Base-by-base conservation (phyloP, 2,329 filamentous ascomycete genomes). In the Diaporthe nobilis region DNA sequence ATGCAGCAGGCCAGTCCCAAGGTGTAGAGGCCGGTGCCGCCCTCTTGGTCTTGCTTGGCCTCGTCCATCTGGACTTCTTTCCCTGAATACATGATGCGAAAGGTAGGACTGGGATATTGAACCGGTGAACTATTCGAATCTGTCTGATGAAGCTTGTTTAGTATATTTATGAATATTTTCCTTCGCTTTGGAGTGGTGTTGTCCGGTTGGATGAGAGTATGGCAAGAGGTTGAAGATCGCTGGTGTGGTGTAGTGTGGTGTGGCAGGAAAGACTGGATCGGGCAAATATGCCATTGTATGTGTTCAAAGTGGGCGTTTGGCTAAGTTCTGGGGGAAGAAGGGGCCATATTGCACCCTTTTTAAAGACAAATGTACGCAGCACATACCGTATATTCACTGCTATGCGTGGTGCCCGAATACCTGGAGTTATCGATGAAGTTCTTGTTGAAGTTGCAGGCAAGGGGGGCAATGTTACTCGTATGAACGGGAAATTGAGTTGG, bases 1-100 rank as follows among this genome's bases (percentile, higher is more conserved):
- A 63, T 63, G 15, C 37, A 63, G 58, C 58, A 63, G 58, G 58
- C 58, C 37, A 61, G 37, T 2, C 58, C 58, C 22, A 44, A n/a
- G 1, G 58, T 61, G 37, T 42, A 61, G 5, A 61, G 58, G 3
- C 37, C 58, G 0, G 22, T 0, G n/a, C 37, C 58, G n/a, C 15
- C 15, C 58, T 44, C 58, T 9, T 9, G 37, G 10, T 28, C 58
- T 28, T 63, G 58, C 10, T 20, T 28, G 37, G 58, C 58, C 15
- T 63, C 58, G 15, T 44, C 58, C 58, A 63, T 63, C 3, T 20
- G 3, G 37, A n/a, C 25, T 20, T 63, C 58, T 44, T 2, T 63
- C 3, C 58, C 37, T 5, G n/a, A 2, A 25, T 44, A 44, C 58
- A 63, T 63, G 22, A 9, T 28, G 28, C 15, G 13, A 7, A 20